Conservation (phyloP, 257 asterid genomes). For the Prunella vulgaris region DNA sequence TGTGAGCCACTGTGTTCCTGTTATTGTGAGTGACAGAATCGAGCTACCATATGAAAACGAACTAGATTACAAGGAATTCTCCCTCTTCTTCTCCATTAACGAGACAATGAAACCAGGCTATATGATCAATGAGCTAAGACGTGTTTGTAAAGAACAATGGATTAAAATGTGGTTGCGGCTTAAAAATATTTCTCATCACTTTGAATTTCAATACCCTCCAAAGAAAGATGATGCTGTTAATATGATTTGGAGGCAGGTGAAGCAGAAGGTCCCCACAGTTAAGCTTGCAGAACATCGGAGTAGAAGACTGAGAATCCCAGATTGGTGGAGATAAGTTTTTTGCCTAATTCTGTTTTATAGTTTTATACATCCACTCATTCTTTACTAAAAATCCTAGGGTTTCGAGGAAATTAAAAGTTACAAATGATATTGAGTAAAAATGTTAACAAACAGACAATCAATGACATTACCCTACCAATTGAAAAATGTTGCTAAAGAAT, state of each 20-base stretch:
- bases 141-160: conserved; percentile 55
- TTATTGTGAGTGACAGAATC: conserved; percentile 71
- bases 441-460: background rate
- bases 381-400: too few species aligned
- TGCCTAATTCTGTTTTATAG: background rate
- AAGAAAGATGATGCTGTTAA: conserved; percentile 70
- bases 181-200: conserved; percentile 64
- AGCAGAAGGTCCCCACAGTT: conserved; percentile 58
- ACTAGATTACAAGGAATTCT: conserved; percentile 72
- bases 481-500: background rate
- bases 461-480: background rate
- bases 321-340: conserved; percentile 71
- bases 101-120: conserved; percentile 55
- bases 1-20: conserved; percentile 87
- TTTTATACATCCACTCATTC: too few species aligned
- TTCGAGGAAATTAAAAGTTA: background rate
- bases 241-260: conserved; percentile 92
- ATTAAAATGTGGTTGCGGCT: conserved; percentile 69
- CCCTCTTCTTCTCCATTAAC: conserved; percentile 62
- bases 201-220: conserved; percentile 80
- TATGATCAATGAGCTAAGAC: conserved; percentile 52
- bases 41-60: conserved; percentile 85
- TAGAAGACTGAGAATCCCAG: conserved; percentile 77
- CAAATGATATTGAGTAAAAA: background rate
- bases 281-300: conserved; percentile 71